A percentile compares a stretch with the other conserved stretches of the same genome.
Conservation (phyloP, 176 grass and related monocot species). For the Phoenix roebelenii region DNA sequence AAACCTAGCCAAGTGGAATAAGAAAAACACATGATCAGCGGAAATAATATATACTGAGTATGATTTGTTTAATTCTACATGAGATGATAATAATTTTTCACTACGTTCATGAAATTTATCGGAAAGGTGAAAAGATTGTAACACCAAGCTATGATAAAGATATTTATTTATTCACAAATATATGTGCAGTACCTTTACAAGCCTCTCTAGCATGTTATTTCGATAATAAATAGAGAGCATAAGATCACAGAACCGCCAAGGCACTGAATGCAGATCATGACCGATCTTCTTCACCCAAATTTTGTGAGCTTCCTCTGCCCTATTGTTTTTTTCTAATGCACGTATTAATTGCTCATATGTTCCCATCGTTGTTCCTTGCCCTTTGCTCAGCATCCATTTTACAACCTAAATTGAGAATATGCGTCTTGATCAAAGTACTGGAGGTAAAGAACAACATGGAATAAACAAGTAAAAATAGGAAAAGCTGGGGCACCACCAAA, state of each 20-base stretch:
- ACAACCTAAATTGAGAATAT: slow-evolving; percentile 38
- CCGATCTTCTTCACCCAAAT: slow-evolving; percentile 77
- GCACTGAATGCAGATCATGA: slow-evolving; percentile 59
- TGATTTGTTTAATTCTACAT: too few species aligned
- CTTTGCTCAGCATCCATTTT: slow-evolving; percentile 96
- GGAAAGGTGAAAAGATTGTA: not conserved
- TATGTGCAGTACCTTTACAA: slow-evolving; percentile 42
- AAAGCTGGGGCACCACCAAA: not conserved
- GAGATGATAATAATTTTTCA: too few species aligned
- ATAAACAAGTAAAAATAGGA: slow-evolving; percentile 10
- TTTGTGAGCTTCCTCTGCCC: slow-evolving; percentile 80
- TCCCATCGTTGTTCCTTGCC: slow-evolving; percentile 77
- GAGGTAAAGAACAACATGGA: not conserved
- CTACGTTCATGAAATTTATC: too few species aligned
- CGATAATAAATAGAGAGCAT: slow-evolving; percentile 84
- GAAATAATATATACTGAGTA: too few species aligned
- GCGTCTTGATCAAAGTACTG: not conserved
- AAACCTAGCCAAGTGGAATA: slow-evolving; percentile 37
- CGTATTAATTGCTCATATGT: slow-evolving; percentile 69
- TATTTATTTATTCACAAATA: not conserved
- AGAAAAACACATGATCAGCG: not conserved
- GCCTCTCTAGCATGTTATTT: slow-evolving; percentile 74
- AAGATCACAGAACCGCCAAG: slow-evolving; percentile 72
- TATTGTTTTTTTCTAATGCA: slow-evolving; percentile 90
- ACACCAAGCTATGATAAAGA: not conserved